A percentile compares a stretch with the other conserved stretches of the same genome.
These are phyloP conservation scores for Hysterium pulicare DNA, from an alignment of 2,329 filamentous ascomycete species.

Conservation along the genomic window DNA sequence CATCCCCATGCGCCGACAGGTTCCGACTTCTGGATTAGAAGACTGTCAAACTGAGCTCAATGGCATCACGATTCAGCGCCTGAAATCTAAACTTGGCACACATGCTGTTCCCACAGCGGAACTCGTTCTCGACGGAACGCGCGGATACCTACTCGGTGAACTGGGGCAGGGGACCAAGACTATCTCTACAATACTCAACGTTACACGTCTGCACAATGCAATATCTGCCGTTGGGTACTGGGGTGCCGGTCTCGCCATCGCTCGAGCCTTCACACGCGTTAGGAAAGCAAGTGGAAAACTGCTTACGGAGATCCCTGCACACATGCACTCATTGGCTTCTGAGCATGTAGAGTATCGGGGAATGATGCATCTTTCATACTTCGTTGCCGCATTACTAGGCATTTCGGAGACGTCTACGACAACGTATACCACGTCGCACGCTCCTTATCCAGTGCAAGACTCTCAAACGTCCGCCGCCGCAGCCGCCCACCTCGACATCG, in stretches of 20 bases:
- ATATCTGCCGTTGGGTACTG: conserved; percentile 51
- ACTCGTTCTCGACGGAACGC: conserved; percentile 47
- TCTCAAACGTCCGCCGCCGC: conserved; percentile 18
- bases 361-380: conserved; percentile 55
- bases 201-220: conserved; percentile 58
- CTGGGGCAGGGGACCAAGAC: conserved; percentile 63
- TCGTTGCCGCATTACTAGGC: conserved; percentile 55
- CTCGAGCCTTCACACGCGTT: conserved; percentile 57
- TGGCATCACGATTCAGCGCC: conserved; percentile 61
- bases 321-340: conserved; percentile 57
- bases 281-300: conserved; percentile 49
- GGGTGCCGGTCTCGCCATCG: conserved; percentile 56
- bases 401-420: conserved; percentile 46
- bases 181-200: conserved; percentile 63
- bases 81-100: conserved; percentile 70
- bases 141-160: conserved; percentile 57
- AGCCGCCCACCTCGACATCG: conserved; percentile 18
- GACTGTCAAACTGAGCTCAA: conserved; percentile 49
- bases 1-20: conserved; percentile 54
- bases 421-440: conserved; percentile 8
- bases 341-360: conserved; percentile 56
- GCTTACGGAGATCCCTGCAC: conserved; percentile 53
- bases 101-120: conserved; percentile 66
- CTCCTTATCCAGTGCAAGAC: neutral
- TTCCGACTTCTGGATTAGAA: conserved; percentile 6